Base-by-base conservation (phyloP, 768 basidiomycete genomes). In the Termitomyces sp. region DNA sequence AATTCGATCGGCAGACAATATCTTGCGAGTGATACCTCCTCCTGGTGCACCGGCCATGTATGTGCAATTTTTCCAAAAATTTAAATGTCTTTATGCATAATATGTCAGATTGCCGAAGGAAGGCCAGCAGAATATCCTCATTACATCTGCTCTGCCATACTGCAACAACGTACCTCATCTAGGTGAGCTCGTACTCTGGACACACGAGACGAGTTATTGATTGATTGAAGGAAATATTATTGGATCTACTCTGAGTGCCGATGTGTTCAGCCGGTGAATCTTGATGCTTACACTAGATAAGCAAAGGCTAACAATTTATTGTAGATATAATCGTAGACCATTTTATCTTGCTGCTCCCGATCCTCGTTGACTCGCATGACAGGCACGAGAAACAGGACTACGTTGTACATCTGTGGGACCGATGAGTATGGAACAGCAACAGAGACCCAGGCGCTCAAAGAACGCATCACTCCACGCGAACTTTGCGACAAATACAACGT, bases 401-500 rank as follows among this genome's bases (percentile, higher is more conserved):
- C 94, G 0, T 79, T 98, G 34, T 99, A 96, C 70, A 82, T 99
- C 57, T 99, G 97, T 72, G 97, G 97, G 30, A 98, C 97, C 4
- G 97, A 99, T 69, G 97, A 99, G 73, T 99, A 99, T 67, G 97
- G 97, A n/a, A 99, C 97, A 7, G 96, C 97, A 0, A 97, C 97
- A 0, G 97, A 99, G 78, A 98, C 95, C 2, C 95, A 97, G 72
- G 96, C 97, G 4, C 72, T 93, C 59, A 93, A 94, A 68, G 93
- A 96, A 69, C 85, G 87, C 0, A 71, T 95, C 41, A 85, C 90
- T 12, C 90, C 94, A 0, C 78, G 77, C 61, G 83, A 87, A 64
- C 78, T 98, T 2, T 97, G 94, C 71, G 91, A 95, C 73, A 95
- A 95, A 74, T 98, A 98, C 71, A 76, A 95, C 67, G 78, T 80